A percentile compares a stretch with the other conserved stretches of the same genome.
Evolutionary conservation across 225 moss, liverwort and hornwort genomes (phyloP).

Genomic region (Sphagnum tenellum): DNA sequence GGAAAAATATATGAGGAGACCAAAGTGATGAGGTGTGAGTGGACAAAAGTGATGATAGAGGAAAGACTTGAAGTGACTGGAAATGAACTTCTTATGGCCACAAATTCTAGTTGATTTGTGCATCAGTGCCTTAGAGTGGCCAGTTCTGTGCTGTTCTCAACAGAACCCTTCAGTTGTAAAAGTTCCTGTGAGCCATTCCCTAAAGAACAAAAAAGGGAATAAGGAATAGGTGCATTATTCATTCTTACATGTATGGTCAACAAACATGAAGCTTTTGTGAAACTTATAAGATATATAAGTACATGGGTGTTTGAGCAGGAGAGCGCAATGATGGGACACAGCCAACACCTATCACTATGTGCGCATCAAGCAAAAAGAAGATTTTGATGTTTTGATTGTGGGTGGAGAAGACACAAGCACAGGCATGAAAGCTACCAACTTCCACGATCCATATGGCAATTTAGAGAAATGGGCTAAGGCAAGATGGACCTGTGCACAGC

Average conservation of each 20-base stretch:
- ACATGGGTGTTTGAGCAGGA: slow-evolving; percentile 5
- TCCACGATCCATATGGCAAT: slow-evolving; percentile 30
- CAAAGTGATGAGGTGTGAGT: slow-evolving; percentile 7
- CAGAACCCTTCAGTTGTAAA: too few species aligned
- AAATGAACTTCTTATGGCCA: slow-evolving; percentile 15
- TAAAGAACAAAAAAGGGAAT: too few species aligned
- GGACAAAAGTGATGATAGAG: slow-evolving; percentile 12
- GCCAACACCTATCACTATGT: slow-evolving; percentile 20
- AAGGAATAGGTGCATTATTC: too few species aligned
- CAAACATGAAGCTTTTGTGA: too few species aligned
- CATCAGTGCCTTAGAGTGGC: too few species aligned
- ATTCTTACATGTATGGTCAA: too few species aligned
- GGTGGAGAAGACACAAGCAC: slow-evolving; percentile 27
- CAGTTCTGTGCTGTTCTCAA: too few species aligned
- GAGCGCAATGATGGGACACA: slow-evolving; percentile 30
- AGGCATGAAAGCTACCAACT: slow-evolving; percentile 24
- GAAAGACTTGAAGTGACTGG: slow-evolving; percentile 15
- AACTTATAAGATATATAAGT: too few species aligned
- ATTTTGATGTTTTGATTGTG: slow-evolving; percentile 21
- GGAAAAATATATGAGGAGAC: slow-evolving; percentile 16
- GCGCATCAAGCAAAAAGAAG: slow-evolving; percentile 18
- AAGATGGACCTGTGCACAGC: slow-evolving; percentile 34
- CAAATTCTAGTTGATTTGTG: slow-evolving; percentile 7
- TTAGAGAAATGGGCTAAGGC: slow-evolving; percentile 40
- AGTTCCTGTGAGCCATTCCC: too few species aligned